Evolutionary conservation across 768 basidiomycete genomes (phyloP).

Genomic region (Imleria badia): DNA sequence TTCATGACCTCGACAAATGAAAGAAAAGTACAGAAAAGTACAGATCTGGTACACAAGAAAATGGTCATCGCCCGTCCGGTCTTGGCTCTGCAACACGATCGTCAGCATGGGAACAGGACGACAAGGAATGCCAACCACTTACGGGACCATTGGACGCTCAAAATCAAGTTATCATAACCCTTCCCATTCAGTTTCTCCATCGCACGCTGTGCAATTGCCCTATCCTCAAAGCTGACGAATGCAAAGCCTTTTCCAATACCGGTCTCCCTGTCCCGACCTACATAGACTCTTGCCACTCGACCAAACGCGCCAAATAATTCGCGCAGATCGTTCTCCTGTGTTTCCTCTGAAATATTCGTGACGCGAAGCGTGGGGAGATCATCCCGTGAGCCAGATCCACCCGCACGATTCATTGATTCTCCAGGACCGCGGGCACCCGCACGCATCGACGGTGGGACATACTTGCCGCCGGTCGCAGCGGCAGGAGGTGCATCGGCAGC

Average conservation of each 20-base stretch:
- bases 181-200: constrained; percentile 90
- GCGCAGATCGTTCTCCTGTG: constrained; percentile 89
- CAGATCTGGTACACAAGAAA: neutral
- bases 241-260: constrained; percentile 96
- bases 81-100: constrained; percentile 37
- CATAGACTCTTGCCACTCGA: constrained; percentile 84
- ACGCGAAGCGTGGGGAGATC: constrained; percentile 96
- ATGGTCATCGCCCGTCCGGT: constrained; percentile 38
- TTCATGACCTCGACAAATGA: too few relatives aligned
- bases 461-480: constrained; percentile 66
- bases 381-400: constrained; percentile 62
- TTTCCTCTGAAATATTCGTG: constrained; percentile 95
- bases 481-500: constrained; percentile 32
- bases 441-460: constrained; percentile 93
- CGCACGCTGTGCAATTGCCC: constrained; percentile 76
- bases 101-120: neutral
- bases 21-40: neutral
- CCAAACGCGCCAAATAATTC: constrained; percentile 89
- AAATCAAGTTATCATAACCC: constrained; percentile 91
- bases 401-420: constrained; percentile 60
- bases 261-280: constrained; percentile 93
- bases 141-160: constrained; percentile 67
- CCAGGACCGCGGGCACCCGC: constrained; percentile 65
- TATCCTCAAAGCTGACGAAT: constrained; percentile 93
- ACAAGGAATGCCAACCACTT: constrained; percentile 28